Percentiles rank a stretch among this genome's conserved stretches.
Conservation (phyloP, 495 filamentous ascomycete genomes). For the Talaromyces trachyspermus region DNA sequence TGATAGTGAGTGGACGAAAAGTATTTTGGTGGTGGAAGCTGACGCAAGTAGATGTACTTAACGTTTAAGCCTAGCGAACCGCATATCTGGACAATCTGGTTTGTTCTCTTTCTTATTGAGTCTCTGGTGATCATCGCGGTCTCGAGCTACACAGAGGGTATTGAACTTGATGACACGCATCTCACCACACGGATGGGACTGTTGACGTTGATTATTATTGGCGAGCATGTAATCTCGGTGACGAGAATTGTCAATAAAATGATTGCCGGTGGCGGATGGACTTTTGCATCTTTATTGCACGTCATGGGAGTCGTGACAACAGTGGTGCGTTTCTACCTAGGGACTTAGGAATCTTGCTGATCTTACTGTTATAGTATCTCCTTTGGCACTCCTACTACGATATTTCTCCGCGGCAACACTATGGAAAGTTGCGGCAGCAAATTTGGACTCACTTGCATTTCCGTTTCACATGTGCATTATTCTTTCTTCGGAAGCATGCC, state of each 20-base stretch:
- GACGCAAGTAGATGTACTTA: constrained; percentile 28
- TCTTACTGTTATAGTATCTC: constrained; percentile 43
- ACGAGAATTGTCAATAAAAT: constrained; percentile 50
- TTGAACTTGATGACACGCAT: constrained; percentile 60
- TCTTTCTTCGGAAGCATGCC: constrained; percentile 52
- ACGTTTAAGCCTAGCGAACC: constrained; percentile 24
- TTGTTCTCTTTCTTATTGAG: constrained; percentile 49
- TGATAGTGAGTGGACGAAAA: constrained; percentile 43
- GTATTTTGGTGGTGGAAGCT: too few species aligned
- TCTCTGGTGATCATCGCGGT: constrained; percentile 45
- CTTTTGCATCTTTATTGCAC: constrained; percentile 42
- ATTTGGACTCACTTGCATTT: constrained; percentile 62
- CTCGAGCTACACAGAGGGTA: constrained; percentile 44
- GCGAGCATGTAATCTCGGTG: constrained; percentile 53
- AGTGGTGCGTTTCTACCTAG: constrained; percentile 30
- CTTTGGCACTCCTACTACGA: constrained; percentile 69
- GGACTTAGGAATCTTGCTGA: not conserved
- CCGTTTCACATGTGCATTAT: constrained; percentile 62
- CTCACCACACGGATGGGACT: constrained; percentile 59
- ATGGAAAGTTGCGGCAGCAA: constrained; percentile 50
- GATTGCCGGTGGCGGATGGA: constrained; percentile 45
- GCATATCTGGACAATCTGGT: constrained; percentile 51
- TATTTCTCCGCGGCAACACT: constrained; percentile 27
- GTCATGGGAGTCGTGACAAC: constrained; percentile 39
- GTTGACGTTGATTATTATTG: constrained; percentile 62